These are phyloP conservation scores for Hymenoscyphus occultus DNA, from an alignment of 2,329 filamentous ascomycete species.

Conservation along the genomic window DNA sequence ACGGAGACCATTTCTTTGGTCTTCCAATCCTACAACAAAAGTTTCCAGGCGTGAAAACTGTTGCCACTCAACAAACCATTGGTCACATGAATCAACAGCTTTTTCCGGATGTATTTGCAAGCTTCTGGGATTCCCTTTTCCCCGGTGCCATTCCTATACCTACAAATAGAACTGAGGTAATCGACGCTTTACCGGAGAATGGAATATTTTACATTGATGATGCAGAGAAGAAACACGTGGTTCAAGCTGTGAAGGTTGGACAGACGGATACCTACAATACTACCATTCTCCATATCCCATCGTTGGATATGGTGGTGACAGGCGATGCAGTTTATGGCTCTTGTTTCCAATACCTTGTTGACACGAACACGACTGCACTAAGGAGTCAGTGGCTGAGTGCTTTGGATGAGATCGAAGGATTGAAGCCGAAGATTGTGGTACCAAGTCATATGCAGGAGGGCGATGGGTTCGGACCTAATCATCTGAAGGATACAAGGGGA, in stretches of 20 bases:
- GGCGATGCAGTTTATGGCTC: slow-evolving; percentile 42
- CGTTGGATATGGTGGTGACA: slow-evolving; percentile 37
- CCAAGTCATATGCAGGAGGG: slow-evolving; percentile 1
- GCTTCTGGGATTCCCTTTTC: slow-evolving; percentile 30
- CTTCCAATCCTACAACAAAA: slow-evolving; percentile 31
- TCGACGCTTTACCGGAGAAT: slow-evolving; percentile 18
- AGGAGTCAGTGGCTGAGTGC: not conserved
- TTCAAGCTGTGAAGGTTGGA: slow-evolving; percentile 29
- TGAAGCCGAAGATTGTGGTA: not conserved
- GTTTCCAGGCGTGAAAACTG: slow-evolving; percentile 30
- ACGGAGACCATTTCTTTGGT: slow-evolving; percentile 43
- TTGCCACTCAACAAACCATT: slow-evolving; percentile 26
- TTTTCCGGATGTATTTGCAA: slow-evolving; percentile 14
- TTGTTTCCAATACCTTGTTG: slow-evolving; percentile 38
- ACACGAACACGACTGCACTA: slow-evolving; percentile 34
- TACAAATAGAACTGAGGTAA: slow-evolving; percentile 16
- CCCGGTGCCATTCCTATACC: slow-evolving; percentile 28
- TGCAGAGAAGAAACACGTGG: slow-evolving; percentile 20
- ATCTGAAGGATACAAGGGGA: not conserved
- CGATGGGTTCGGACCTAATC: not conserved
- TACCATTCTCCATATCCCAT: slow-evolving; percentile 39
- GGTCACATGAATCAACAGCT: slow-evolving; percentile 23
- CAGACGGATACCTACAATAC: slow-evolving; percentile 30
- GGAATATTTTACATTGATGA: slow-evolving; percentile 23
- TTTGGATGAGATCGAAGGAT: not conserved